Evolutionary conservation across 192 early-diverging fungal species (phyloP).

Genomic region (Pilaira anomala): DNA sequence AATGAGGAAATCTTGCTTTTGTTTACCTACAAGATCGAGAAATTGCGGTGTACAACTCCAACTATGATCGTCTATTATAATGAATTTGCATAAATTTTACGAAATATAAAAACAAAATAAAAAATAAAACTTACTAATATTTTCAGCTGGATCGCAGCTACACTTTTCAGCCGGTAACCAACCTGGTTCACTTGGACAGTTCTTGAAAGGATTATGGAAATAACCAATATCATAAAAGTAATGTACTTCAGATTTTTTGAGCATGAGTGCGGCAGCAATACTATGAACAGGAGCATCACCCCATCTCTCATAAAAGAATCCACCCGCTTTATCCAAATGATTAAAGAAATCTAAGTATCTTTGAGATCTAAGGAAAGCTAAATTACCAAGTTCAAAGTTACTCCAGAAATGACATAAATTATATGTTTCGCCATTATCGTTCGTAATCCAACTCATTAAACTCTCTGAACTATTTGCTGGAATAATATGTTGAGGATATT

Average conservation of each 20-base stretch:
- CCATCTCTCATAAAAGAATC: constrained; percentile 87
- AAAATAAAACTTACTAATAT: background rate
- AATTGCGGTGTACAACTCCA: constrained; percentile 24
- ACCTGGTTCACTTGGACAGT: constrained; percentile 53
- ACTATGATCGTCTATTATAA: constrained; percentile 16
- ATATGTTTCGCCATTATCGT: constrained; percentile 53
- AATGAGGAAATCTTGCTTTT: constrained; percentile 22
- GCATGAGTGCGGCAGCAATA: constrained; percentile 56
- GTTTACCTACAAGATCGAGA: constrained; percentile 23
- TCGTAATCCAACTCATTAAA: constrained; percentile 46
- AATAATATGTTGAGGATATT: constrained; percentile 42
- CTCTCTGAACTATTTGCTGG: constrained; percentile 26
- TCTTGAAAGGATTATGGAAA: constrained; percentile 56
- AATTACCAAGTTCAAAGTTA: constrained; percentile 74
- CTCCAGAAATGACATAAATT: constrained; percentile 77
- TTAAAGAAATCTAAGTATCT: constrained; percentile 68
- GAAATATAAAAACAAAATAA: background rate
- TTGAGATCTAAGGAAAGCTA: constrained; percentile 63
- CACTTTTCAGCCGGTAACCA: constrained; percentile 49
- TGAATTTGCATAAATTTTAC: background rate
- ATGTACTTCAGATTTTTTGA: constrained; percentile 59
- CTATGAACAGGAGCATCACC: constrained; percentile 73
- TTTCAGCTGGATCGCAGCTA: constrained; percentile 42
- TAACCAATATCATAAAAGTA: constrained; percentile 75
- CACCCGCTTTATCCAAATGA: constrained; percentile 69